Base-by-base conservation (phyloP, 148 eudicot species). In the Rhododendron kiyosumense region DNA sequence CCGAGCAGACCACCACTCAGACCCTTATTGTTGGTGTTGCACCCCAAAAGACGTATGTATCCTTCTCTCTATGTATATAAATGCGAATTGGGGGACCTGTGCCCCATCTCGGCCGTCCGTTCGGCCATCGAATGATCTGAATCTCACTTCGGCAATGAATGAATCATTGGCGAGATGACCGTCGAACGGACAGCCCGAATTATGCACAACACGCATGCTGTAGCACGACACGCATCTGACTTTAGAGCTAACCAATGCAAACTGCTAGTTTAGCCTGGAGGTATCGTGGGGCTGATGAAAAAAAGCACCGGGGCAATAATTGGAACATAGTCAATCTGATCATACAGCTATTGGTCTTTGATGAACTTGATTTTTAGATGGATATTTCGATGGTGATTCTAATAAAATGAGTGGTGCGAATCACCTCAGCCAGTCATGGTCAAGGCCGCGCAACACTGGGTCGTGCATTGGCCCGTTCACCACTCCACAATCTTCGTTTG, bases 1-100 rank as follows among this genome's bases (percentile, higher is more conserved):
- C 80, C 2, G 98, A 93, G 90, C 85, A 46, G 4, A 52, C 89
- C 85, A 59, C 87, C 45, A 87, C 88, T 36, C 86, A 48, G 49
- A 86, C 87, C 57, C 85, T 91, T 78, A 54, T 93, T 81, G 48
- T 85, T 51, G 96, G 98, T 30, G 93, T 94, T 41, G 94, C 95
- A 14, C 92, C 96, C 34, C 87, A 86, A 67, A 88, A 49, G 83
- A 84, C 86, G 92, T 93, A 90, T 61, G 90, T 84, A 5, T 48
- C 43, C 14, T 9, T 65, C 26, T n/a, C 71, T 65, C 43, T 41
- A 6, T 41, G 9, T 20, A 22, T 9, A 63, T 7, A 15, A 79
- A 3, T 83, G 5, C 17, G 7, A 41, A 41, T 41, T 41, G 43
- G 45, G 7, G 45, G 45, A 41, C 7, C 7, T 41, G 45, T 41